These are phyloP conservation scores for Astragalus membranaceus DNA, from an alignment of 306 rosid genomes.

Conservation along the genomic window DNA sequence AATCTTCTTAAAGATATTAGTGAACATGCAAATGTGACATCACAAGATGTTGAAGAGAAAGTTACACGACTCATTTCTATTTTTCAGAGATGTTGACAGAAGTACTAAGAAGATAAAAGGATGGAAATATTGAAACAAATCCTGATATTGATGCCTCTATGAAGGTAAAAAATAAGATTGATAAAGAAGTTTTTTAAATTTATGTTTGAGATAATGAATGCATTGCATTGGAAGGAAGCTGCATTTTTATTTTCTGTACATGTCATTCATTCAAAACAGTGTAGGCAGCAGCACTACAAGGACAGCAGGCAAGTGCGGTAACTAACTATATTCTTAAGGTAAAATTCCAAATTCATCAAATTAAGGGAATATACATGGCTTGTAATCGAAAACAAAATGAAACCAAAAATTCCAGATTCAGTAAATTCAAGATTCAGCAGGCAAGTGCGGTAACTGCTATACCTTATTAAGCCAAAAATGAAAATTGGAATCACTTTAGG, in stretches of 20 bases:
- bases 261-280: slow-evolving; percentile 17
- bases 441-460: too few relatives aligned
- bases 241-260: not conserved
- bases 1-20: too few relatives aligned
- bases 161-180: slow-evolving; percentile 48
- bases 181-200: not conserved
- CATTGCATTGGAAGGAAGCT: not conserved
- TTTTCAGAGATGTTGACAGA: slow-evolving; percentile 69
- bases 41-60: too few relatives aligned
- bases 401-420: too few relatives aligned
- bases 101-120: slow-evolving; percentile 73
- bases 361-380: too few relatives aligned
- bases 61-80: too few relatives aligned
- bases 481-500: too few relatives aligned
- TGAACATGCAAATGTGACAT: too few relatives aligned
- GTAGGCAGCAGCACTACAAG: slow-evolving; percentile 84
- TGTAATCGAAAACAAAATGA: too few relatives aligned
- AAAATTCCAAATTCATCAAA: not conserved
- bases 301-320: slow-evolving; percentile 53
- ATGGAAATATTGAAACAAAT: slow-evolving; percentile 72
- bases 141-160: slow-evolving; percentile 78
- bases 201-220: not conserved
- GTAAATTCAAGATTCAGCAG: too few relatives aligned
- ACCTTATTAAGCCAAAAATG: too few relatives aligned
- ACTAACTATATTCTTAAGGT: slow-evolving; percentile 81